Percentiles rank a stretch among this genome's conserved stretches.
Evolutionary conservation across 2,329 filamentous ascomycete genomes (phyloP).

Genomic region (Aspergillus pseudonomiae): DNA sequence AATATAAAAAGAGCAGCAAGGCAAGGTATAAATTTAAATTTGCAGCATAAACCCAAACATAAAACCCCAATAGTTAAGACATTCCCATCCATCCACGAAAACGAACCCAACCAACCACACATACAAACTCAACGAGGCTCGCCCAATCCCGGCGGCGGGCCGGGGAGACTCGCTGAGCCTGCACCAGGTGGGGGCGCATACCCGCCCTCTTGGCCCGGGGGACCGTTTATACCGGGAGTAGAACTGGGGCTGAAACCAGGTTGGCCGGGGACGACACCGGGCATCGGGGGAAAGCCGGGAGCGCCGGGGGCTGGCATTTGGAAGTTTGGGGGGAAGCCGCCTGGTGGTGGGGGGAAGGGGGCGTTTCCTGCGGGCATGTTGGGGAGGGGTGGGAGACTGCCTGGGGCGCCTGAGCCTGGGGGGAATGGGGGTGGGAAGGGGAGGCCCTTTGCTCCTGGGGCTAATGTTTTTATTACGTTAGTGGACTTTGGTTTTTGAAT

Average conservation of each 20-base stretch:
- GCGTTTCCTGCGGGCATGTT: conserved; percentile 45
- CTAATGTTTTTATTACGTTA: conserved; percentile 42
- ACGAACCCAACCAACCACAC: neutral
- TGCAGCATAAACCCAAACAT: neutral
- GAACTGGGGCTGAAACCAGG: conserved; percentile 32
- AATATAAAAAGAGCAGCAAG: conserved; percentile 1
- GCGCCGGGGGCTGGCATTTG: conserved; percentile 42
- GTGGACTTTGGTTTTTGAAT: conserved; percentile 10
- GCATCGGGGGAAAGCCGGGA: conserved; percentile 38
- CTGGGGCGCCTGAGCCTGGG: conserved; percentile 37
- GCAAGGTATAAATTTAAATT: conserved; percentile 4
- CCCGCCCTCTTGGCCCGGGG: conserved; percentile 31
- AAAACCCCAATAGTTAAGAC: neutral
- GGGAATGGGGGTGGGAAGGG: conserved; percentile 55
- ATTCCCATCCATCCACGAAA: neutral
- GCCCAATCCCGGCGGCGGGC: conserved; percentile 33
- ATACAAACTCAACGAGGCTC: conserved; percentile 30
- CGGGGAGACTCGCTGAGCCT: conserved; percentile 21
- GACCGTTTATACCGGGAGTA: conserved; percentile 30
- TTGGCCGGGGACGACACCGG: conserved; percentile 25
- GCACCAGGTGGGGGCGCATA: conserved; percentile 34
- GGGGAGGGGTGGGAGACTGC: conserved; percentile 39
- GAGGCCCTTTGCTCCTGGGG: conserved; percentile 58
- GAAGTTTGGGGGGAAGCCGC: conserved; percentile 43
- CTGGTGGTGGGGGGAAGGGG: conserved; percentile 50